Percentiles rank a stretch among this genome's conserved stretches.
Conservation (phyloP, 176 grass and related monocot genomes). For the Dendrocalamus sinicus region DNA sequence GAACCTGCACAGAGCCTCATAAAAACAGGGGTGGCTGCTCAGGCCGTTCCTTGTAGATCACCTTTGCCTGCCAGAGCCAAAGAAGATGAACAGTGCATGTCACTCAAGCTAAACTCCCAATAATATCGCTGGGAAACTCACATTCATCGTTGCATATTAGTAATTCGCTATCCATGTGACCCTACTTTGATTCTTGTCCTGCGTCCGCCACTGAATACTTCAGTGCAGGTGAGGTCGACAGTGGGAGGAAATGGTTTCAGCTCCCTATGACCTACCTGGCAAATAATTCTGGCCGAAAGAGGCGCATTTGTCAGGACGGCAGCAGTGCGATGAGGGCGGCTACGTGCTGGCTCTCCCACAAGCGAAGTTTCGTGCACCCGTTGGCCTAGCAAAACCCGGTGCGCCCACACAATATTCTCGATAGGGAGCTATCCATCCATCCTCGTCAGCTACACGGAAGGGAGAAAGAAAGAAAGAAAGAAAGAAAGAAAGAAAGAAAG, state of each 20-base stretch:
- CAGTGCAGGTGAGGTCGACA: neutral
- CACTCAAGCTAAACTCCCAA: neutral
- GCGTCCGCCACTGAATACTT: neutral
- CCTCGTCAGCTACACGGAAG: neutral
- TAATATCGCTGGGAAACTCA: neutral
- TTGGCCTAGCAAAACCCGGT: neutral
- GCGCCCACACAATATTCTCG: slow-evolving; percentile 31
- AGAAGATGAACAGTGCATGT: too few relatives aligned
- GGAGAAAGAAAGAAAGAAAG: neutral
- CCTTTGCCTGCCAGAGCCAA: neutral
- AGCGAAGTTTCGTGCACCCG: neutral
- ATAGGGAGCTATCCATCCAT: neutral
- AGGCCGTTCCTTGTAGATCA: neutral
- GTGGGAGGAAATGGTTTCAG: neutral
- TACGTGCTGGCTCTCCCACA: neutral
- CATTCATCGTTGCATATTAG: neutral
- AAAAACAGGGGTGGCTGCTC: neutral
- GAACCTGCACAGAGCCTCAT: neutral
- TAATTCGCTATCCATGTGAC: neutral
- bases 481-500: neutral
- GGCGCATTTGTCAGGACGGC: neutral
- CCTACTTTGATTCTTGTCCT: neutral
- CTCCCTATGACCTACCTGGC: neutral
- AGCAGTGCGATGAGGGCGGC: too few relatives aligned
- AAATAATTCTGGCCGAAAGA: neutral